These are phyloP conservation scores for Chaetomium sp. DNA, from an alignment of 2,329 filamentous ascomycete genomes.

Conservation along the genomic window DNA sequence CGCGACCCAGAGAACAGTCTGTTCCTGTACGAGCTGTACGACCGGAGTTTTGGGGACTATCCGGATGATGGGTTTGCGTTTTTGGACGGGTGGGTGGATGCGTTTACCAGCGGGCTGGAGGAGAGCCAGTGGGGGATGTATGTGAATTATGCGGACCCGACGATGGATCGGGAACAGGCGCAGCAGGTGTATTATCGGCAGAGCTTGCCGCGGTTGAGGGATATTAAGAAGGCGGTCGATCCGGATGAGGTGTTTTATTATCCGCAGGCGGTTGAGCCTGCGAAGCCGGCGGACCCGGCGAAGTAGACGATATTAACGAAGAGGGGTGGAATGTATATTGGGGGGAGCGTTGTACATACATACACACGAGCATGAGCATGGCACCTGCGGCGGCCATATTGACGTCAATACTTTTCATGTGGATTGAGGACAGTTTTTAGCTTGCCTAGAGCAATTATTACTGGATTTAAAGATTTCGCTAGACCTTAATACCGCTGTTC, in stretches of 20 bases:
- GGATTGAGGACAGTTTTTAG: no score
- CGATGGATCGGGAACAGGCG: constrained; percentile 39
- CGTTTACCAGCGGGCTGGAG: constrained; percentile 26
- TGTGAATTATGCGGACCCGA: constrained; percentile 48
- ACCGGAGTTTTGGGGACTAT: constrained; percentile 32
- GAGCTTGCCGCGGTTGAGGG: constrained; percentile 32
- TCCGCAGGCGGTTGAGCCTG: constrained; percentile 29
- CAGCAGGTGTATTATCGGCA: constrained; percentile 43
- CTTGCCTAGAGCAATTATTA: no score
- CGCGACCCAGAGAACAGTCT: constrained; percentile 33
- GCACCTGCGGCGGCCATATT: no score
- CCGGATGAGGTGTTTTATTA: constrained; percentile 37
- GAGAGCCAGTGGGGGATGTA: constrained; percentile 42
- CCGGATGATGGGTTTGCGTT: constrained; percentile 32
- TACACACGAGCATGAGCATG: no score
- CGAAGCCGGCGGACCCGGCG: neutral
- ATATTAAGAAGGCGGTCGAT: constrained; percentile 36
- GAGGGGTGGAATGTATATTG: neutral
- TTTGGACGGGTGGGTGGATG: constrained; percentile 36
- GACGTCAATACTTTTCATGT: no score
- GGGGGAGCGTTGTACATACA: neutral
- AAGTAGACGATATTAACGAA: neutral
- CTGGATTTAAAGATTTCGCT: no score
- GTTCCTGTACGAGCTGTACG: constrained; percentile 45
- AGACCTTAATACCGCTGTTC: no score